Percentiles rank a stretch among this genome's conserved stretches.
Conservation (phyloP, 306 rosid genomes). For the Phaseolus lunatus region DNA sequence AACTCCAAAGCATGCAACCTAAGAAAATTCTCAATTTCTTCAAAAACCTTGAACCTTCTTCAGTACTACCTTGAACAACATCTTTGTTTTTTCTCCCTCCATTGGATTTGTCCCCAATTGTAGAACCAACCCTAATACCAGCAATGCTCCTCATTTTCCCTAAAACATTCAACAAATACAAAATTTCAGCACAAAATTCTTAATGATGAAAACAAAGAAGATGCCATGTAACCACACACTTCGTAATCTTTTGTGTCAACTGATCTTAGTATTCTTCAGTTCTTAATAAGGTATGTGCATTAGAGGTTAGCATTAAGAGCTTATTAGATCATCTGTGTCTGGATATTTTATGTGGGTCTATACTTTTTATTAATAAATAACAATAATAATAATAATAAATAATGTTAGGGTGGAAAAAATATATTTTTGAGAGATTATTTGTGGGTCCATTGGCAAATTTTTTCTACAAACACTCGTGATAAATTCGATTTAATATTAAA, state of each 20-base stretch:
- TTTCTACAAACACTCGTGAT: slow-evolving; percentile 7
- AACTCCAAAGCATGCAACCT: slow-evolving; percentile 51
- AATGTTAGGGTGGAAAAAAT: not conserved
- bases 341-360: not conserved
- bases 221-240: not conserved
- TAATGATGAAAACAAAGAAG: not conserved
- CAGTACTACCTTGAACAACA: slow-evolving; percentile 10
- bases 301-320: not conserved
- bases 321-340: not conserved
- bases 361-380: not conserved
- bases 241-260: not conserved
- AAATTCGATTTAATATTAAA: not conserved
- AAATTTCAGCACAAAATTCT: not conserved
- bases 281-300: not conserved
- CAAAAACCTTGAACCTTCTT: slow-evolving; percentile 47
- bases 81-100: slow-evolving; percentile 36
- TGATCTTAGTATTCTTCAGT: not conserved
- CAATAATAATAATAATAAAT: not conserved
- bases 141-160: slow-evolving; percentile 52
- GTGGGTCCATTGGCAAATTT: not conserved
- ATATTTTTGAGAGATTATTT: not conserved
- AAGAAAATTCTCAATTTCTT: slow-evolving; percentile 50
- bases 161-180: not conserved
- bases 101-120: slow-evolving; percentile 43
- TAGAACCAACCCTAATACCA: slow-evolving; percentile 28